Evolutionary conservation across 2,329 filamentous ascomycete genomes (phyloP), one percentile per base, ranked within the genome.

Genomic region (Fusarium sp.): DNA sequence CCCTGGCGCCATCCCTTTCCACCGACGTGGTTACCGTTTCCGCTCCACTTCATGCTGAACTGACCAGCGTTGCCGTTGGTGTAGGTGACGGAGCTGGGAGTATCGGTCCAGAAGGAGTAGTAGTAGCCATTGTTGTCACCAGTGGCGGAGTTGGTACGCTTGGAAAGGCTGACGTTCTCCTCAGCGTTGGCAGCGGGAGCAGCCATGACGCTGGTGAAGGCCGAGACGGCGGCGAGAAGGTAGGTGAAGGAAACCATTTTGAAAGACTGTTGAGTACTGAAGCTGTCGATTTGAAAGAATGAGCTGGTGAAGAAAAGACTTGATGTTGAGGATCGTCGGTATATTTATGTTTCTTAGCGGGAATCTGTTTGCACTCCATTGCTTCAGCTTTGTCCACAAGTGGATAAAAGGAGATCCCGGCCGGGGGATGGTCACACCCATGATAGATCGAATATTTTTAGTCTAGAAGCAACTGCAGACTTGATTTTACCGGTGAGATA

Each of bases 101-200:
- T 81, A 43, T 84, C 81, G 46, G 81, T 82, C 82, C 82, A 84
- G 75, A 79, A 85, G 6, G 79, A 83, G 63, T 82, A 85, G 71
- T 80, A 85, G 71, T 41, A 73, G 11, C 83, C 83, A 50, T 81
- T 78, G 68, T 75, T 73, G 7, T 46, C 73, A 8, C 78, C 78
- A 1, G 72, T 74, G 27, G 71, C 84, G 46, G 83, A 77, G 2
- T n/a, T 17, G 7, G 78, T 80, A 8, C 73, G 73, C 62, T 67
- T 67, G 30, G 60, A 76, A 15, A 78, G 73, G 41, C 77, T 75
- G 43, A 53, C 52, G 17, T n/a, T 23, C 8, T 59, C 66, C 13
- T 51, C 22, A 15, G 30, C 22, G 9, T 64, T 64, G 4, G 51
- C 53, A 17, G 59, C 63, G 15, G 75, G 73, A 4, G 69, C 51